Evolutionary conservation across 2,329 filamentous ascomycete species (phyloP).

Genomic region (Paecilomyces formosus): DNA sequence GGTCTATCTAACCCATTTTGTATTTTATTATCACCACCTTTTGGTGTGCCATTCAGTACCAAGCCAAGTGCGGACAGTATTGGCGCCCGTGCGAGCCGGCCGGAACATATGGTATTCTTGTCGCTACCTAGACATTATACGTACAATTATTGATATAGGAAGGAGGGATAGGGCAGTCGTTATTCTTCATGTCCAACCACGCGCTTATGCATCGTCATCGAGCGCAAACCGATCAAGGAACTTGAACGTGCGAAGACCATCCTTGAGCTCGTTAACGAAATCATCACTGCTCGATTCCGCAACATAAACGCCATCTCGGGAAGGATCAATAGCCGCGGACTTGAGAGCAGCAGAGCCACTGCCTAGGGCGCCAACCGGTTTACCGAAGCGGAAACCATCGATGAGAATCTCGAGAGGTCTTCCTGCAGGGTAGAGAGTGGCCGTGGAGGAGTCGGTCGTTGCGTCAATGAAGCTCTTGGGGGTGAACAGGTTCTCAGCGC

Average conservation of each 20-base stretch:
- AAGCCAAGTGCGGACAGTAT: not conserved
- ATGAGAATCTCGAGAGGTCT: conserved; percentile 57
- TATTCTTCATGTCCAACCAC: not conserved
- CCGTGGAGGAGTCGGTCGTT: conserved; percentile 25
- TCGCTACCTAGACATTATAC: not conserved
- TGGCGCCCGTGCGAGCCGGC: too few species aligned
- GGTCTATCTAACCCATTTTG: not conserved
- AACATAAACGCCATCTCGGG: conserved; percentile 29
- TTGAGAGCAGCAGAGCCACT: conserved; percentile 30
- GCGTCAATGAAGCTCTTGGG: conserved; percentile 10
- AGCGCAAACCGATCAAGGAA: conserved; percentile 58
- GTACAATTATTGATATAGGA: not conserved
- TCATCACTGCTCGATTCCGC: conserved; percentile 22
- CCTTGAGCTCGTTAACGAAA: conserved; percentile 44
- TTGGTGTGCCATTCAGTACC: not conserved
- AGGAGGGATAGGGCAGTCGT: not conserved
- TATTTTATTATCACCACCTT: not conserved
- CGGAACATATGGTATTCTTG: too few species aligned
- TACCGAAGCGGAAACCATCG: conserved; percentile 61
- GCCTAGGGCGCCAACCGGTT: conserved; percentile 58
- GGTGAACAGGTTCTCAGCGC: conserved; percentile 47
- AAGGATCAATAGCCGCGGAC: conserved; percentile 36
- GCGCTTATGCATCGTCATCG: conserved; percentile 32
- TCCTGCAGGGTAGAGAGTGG: conserved; percentile 55
- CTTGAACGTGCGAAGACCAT: conserved; percentile 57